Percentiles rank a stretch among this genome's conserved stretches.
phyloP scores from a whole-genome alignment of 805 yeast species.

The Suhomyces xylopsoci region DNA sequence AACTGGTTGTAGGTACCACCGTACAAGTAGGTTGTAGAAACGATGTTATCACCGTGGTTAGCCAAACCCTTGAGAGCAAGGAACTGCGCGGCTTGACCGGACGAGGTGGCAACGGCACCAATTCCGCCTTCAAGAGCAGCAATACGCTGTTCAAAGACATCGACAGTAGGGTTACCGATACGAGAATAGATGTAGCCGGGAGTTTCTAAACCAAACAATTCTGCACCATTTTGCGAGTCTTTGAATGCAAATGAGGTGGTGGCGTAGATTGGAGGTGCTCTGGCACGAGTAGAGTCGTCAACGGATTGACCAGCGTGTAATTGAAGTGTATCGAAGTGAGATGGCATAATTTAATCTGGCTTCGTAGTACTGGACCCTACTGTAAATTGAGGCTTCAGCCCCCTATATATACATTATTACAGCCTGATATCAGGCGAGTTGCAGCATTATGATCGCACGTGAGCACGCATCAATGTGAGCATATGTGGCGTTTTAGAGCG shows the following conservation, averaged over 20 bases:
- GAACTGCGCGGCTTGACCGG: slow-evolving; percentile 98
- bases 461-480: neutral
- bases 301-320: slow-evolving; percentile 90
- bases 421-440: neutral
- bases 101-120: slow-evolving; percentile 83
- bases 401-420: neutral
- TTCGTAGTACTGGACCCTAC: neutral
- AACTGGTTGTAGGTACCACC: slow-evolving; percentile 98
- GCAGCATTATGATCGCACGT: neutral
- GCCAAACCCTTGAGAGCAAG: slow-evolving; percentile 81
- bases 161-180: slow-evolving; percentile 89
- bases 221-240: slow-evolving; percentile 89
- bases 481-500: neutral
- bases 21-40: slow-evolving; percentile 81
- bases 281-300: slow-evolving; percentile 63
- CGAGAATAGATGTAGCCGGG: slow-evolving; percentile 89
- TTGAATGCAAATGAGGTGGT: slow-evolving; percentile 86
- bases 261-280: slow-evolving; percentile 94
- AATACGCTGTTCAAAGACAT: slow-evolving; percentile 85
- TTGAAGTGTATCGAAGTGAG: slow-evolving; percentile 86
- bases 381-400: neutral
- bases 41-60: slow-evolving; percentile 83
- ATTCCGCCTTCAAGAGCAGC: slow-evolving; percentile 93
- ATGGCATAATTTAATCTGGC: slow-evolving; percentile 35
- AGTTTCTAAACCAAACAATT: slow-evolving; percentile 78